Evolutionary conservation across 1,284 basidiomycete genomes (phyloP).

Genomic region (Heterobasidion parviporum): DNA sequence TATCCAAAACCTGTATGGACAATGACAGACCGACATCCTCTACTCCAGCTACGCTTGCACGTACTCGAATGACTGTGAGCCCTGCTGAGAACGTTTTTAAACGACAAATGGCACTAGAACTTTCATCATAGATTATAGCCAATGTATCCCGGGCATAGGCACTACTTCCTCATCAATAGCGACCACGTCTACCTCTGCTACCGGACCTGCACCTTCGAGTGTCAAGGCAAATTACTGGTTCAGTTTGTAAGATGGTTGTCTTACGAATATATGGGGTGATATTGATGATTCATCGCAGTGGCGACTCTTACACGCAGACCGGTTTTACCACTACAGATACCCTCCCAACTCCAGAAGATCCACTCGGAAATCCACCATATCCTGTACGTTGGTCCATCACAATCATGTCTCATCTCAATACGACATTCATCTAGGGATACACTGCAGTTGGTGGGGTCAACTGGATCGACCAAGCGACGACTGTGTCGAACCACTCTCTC

Average conservation of each 20-base stretch:
- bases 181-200: constrained; percentile 13
- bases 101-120: not conserved
- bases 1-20: too few species aligned
- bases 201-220: constrained; percentile 14
- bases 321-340: not conserved
- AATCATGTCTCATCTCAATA: not conserved
- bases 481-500: constrained; percentile 41
- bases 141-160: constrained; percentile 29
- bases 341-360: not conserved
- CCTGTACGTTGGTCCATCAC: not conserved
- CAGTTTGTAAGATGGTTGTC: constrained; percentile 31
- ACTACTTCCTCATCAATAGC: constrained; percentile 19
- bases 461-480: constrained; percentile 47
- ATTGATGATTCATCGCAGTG: not conserved
- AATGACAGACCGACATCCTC: not conserved
- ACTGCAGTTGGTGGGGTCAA: constrained; percentile 50
- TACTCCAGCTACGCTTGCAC: not conserved
- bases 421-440: constrained; percentile 25
- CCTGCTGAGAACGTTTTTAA: not conserved
- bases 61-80: not conserved
- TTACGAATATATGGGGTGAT: not conserved
- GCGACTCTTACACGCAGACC: constrained; percentile 4
- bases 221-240: constrained; percentile 36
- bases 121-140: constrained; percentile 29
- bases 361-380: constrained; percentile 3